Evolutionary conservation across 805 yeast genomes (phyloP).

Genomic region (Metschnikowia lochheadii): DNA sequence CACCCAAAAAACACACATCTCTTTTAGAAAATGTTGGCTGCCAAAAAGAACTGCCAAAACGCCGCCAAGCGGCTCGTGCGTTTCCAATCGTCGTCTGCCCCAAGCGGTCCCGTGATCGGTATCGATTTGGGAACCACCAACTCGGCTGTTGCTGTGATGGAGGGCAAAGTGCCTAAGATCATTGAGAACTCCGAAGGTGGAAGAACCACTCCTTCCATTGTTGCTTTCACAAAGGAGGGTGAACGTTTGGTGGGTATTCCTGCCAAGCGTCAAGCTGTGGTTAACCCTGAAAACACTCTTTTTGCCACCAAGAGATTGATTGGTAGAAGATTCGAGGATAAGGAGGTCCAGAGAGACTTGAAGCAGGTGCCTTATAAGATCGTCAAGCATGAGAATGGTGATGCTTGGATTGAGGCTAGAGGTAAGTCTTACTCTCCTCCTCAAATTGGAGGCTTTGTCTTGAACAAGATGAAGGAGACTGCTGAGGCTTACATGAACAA

Average conservation of each 20-base stretch:
- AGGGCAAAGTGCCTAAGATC: constrained; percentile 71
- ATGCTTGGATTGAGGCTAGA: constrained; percentile 92
- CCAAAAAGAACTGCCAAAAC: constrained; percentile 37
- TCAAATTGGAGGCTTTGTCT: constrained; percentile 88
- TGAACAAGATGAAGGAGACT: constrained; percentile 97
- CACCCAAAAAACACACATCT: background rate
- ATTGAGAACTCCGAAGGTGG: constrained; percentile 69
- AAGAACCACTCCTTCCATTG: constrained; percentile 84
- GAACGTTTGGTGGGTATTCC: constrained; percentile 91
- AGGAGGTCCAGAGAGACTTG: constrained; percentile 87
- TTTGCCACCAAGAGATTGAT: constrained; percentile 94
- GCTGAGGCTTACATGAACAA: constrained; percentile 91
- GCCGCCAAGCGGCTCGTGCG: constrained; percentile 33
- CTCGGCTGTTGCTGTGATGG: constrained; percentile 85
- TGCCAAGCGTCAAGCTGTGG: constrained; percentile 94
- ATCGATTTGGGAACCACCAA: constrained; percentile 87
- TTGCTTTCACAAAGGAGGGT: constrained; percentile 80
- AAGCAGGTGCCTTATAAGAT: constrained; percentile 87
- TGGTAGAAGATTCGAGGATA: constrained; percentile 87
- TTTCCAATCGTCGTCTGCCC: constrained; percentile 18
- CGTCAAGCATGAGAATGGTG: constrained; percentile 86
- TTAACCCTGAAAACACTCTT: constrained; percentile 89
- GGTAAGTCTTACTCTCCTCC: constrained; percentile 90
- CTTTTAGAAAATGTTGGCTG: constrained; percentile 34
- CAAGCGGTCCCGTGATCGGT: constrained; percentile 64